These are phyloP conservation scores for Halenospora varia DNA, from an alignment of 495 filamentous ascomycete genomes.

Conservation along the genomic window DNA sequence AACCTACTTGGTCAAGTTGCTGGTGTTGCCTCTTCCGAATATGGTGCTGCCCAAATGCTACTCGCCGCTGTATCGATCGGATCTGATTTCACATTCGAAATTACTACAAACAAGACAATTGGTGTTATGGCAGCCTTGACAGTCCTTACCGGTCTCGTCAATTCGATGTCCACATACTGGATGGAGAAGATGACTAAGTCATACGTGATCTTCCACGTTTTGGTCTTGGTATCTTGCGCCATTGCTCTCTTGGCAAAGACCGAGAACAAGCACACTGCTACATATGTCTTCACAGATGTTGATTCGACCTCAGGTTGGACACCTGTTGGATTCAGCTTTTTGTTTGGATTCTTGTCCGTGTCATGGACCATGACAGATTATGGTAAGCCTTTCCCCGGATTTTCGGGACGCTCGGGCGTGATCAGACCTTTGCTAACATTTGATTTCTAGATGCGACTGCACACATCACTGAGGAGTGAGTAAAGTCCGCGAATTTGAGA, in stretches of 20 bases:
- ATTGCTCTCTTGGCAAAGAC: conserved; percentile 56
- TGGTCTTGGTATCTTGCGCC: conserved; percentile 51
- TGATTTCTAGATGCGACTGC: conserved; percentile 44
- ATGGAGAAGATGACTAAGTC: conserved; percentile 61
- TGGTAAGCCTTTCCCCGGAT: not conserved
- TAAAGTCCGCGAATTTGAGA: not conserved
- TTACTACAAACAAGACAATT: conserved; percentile 48
- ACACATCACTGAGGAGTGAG: conserved; percentile 55
- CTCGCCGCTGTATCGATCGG: conserved; percentile 63
- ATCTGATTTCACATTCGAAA: conserved; percentile 48
- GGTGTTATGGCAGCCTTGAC: conserved; percentile 59
- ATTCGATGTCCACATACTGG: conserved; percentile 57
- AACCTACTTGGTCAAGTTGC: conserved; percentile 63
- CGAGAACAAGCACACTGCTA: conserved; percentile 53
- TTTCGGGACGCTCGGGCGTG: too few species aligned
- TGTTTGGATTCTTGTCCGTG: conserved; percentile 67
- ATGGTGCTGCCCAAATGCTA: conserved; percentile 64
- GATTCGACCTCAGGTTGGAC: conserved; percentile 57
- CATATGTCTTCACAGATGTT: conserved; percentile 62
- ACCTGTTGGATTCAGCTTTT: conserved; percentile 60
- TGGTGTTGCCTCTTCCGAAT: conserved; percentile 62
- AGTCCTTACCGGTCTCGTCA: conserved; percentile 50
- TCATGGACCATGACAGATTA: conserved; percentile 64
- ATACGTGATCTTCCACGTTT: conserved; percentile 64
- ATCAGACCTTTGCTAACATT: too few species aligned